Evolutionary conservation across 768 basidiomycete genomes (phyloP), one percentile per base, ranked within the genome.

Genomic region (Plicaturopsis crispa): DNA sequence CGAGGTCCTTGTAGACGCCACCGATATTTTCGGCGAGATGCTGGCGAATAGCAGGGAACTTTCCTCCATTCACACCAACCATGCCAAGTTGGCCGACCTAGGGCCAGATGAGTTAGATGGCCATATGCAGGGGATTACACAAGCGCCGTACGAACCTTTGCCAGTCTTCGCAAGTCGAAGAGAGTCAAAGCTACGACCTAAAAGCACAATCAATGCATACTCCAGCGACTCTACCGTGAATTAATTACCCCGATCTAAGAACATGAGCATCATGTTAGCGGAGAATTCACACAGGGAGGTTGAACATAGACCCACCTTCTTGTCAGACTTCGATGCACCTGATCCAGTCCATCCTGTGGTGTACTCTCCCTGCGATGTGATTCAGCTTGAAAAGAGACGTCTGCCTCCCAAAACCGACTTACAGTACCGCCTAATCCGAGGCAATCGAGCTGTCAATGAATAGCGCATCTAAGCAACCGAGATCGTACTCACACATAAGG

Each of bases 301-400:
- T n/a, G n/a, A n/a, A n/a, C n/a, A n/a, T 19, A 10, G 7, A 20
- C 10, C 40, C 40, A 84, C 88, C 73, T 91, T 96, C 65, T 94
- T 94, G 65, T 94, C 92, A 4, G 90, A 93, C 53, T 81, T 88
- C 12, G 90, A 93, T 31, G 86, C 88, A n/a, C 91, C 91, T 24
- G 84, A 77, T 10, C 78, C 80, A 7, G 87, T 90, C 86, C 87
- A 94, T 56, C 92, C 91, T 36, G 91, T 94, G 45, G 91, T 94
- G 57, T 94, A 94, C 66, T 93, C 88, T 31, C 87, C 86, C 78
- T 75, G 38, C 24, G 24, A 24, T 37, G 36, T 30, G 30, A 41
- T 40, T 34, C 10, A 34, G 18, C 8, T 10, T 8, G 10, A 17
- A 10, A 34, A 8, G 8, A 17, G 18, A 10, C 11, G n/a, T 23